phyloP scores from a whole-genome alignment of 2,329 filamentous ascomycete species.

The Botrytis elliptica region DNA sequence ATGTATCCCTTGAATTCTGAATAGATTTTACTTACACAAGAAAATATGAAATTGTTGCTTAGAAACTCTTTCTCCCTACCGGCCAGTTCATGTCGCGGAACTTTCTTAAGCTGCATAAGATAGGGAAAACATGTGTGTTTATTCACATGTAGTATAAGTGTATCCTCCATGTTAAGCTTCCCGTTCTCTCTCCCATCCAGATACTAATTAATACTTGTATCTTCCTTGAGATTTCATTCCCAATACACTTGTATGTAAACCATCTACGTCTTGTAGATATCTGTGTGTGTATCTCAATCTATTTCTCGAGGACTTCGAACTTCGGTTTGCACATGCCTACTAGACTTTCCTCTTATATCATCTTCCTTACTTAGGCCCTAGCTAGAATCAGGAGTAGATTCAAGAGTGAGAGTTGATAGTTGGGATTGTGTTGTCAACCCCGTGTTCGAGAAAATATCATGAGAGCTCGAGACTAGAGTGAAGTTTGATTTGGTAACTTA shows the following conservation, averaged over 20 bases:
- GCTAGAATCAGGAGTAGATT: neutral
- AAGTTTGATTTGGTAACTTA: too few species aligned
- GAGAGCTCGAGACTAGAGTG: too few species aligned
- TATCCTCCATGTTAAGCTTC: neutral
- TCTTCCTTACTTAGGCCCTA: neutral
- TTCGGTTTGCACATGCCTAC: neutral
- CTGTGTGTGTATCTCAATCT: neutral
- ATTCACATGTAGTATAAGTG: neutral
- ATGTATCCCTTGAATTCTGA: neutral
- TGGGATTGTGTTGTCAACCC: too few species aligned
- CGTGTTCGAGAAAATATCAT: too few species aligned
- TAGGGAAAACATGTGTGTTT: rapidly evolving
- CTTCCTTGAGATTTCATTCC: neutral
- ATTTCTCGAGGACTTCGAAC: neutral
- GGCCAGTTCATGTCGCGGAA: neutral
- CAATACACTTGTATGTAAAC: neutral
- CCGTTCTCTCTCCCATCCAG: neutral
- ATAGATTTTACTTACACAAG: rapidly evolving
- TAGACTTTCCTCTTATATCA: neutral
- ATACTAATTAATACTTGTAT: neutral
- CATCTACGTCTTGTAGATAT: neutral
- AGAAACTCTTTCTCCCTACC: neutral
- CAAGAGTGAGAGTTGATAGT: too few species aligned
- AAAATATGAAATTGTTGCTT: neutral
- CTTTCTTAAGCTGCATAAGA: neutral